Evolutionary conservation across 2,329 filamentous ascomycete species (phyloP).

Genomic region (Neofusicoccum laricinum): DNA sequence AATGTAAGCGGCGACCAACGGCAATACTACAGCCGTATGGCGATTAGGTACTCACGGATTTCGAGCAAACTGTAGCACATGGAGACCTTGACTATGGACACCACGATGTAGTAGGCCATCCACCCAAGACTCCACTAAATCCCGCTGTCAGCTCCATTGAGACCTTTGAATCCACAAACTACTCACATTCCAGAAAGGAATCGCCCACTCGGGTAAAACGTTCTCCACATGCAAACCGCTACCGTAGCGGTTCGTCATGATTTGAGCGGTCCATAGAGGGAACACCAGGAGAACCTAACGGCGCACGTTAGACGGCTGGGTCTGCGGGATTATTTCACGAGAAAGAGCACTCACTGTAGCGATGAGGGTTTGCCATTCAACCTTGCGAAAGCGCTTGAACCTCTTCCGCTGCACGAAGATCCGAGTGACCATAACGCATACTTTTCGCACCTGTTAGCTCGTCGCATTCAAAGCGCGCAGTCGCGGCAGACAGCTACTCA

Average conservation of each 20-base stretch:
- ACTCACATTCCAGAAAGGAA: slow-evolving; percentile 14
- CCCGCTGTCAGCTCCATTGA: neutral
- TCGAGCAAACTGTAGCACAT: slow-evolving; percentile 16
- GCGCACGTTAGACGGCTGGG: neutral
- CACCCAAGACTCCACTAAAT: slow-evolving; percentile 6
- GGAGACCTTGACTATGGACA: slow-evolving; percentile 15
- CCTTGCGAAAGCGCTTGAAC: slow-evolving; percentile 16
- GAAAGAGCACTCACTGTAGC: slow-evolving; percentile 1
- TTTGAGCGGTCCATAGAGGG: slow-evolving; percentile 9
- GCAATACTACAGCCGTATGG: neutral
- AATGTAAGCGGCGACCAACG: neutral
- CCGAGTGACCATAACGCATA: slow-evolving; percentile 3
- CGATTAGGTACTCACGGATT: neutral
- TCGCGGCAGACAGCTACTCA: neutral
- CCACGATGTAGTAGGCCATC: slow-evolving; percentile 12
- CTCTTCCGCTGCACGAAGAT: slow-evolving; percentile 14
- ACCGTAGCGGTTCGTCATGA: slow-evolving; percentile 13
- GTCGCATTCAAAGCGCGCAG: neutral
- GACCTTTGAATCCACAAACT: no score
- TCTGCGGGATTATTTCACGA: neutral
- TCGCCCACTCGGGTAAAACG: neutral
- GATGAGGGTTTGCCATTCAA: neutral
- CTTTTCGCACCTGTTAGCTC: neutral
- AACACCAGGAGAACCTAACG: slow-evolving; percentile 7
- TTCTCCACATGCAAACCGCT: slow-evolving; percentile 13